A percentile compares a stretch with the other conserved stretches of the same genome.
phyloP scores from a whole-genome alignment of 2,329 filamentous ascomycete species.

The Shiraia sp. region DNA sequence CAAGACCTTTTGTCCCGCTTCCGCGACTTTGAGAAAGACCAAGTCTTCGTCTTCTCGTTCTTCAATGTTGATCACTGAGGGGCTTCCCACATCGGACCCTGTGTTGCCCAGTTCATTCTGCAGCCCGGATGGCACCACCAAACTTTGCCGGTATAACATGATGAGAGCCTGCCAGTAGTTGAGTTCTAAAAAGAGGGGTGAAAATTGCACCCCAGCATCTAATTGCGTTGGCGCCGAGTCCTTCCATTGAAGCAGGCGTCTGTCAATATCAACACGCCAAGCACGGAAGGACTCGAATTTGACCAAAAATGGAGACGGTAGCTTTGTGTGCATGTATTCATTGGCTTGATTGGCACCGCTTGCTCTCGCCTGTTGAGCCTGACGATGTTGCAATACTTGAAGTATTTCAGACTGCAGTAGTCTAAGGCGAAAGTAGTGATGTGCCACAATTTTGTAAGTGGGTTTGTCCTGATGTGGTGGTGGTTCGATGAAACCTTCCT shows the following conservation, averaged over 20 bases:
- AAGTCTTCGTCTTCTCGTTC: slow-evolving; percentile 81
- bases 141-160: slow-evolving; percentile 89
- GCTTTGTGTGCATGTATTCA: slow-evolving; percentile 74
- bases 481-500: slow-evolving; percentile 70
- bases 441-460: slow-evolving; percentile 87
- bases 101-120: slow-evolving; percentile 72
- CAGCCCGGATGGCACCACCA: slow-evolving; percentile 82
- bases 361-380: slow-evolving; percentile 76
- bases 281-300: slow-evolving; percentile 83
- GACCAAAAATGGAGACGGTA: slow-evolving; percentile 83
- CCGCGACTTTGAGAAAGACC: slow-evolving; percentile 91
- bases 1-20: slow-evolving; percentile 90
- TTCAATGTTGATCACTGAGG: slow-evolving; percentile 65
- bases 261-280: slow-evolving; percentile 88
- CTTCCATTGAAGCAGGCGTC: slow-evolving; percentile 84
- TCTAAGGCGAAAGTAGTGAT: slow-evolving; percentile 89
- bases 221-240: slow-evolving; percentile 74
- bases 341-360: slow-evolving; percentile 67
- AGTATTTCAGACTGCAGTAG: slow-evolving; percentile 92
- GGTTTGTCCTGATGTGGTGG: slow-evolving; percentile 62
- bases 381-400: slow-evolving; percentile 90
- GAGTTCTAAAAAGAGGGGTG: slow-evolving; percentile 84
- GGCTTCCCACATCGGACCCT: slow-evolving; percentile 62
- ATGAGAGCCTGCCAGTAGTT: slow-evolving; percentile 99
- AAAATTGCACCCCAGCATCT: slow-evolving; percentile 86